These are phyloP conservation scores for Syzygium oleosum DNA, from an alignment of 345 rosid species.

Conservation along the genomic window DNA sequence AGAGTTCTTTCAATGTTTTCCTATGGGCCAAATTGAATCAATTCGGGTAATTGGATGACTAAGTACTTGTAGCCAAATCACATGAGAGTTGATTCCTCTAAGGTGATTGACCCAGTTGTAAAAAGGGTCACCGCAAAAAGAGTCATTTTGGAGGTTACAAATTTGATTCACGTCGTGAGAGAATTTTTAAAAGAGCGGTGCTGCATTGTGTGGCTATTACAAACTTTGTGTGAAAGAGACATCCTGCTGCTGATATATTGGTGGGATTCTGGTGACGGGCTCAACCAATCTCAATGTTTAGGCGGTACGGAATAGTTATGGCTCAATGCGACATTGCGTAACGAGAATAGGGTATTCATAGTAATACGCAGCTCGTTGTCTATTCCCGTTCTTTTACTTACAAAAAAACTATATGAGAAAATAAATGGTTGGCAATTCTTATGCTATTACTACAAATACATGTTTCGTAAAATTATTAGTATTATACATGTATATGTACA, in stretches of 20 bases:
- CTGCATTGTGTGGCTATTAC: fast-evolving
- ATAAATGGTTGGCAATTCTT: no score
- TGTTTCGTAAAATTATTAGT: no score
- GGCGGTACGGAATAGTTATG: fast-evolving
- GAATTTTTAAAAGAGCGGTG: fast-evolving
- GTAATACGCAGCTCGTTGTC: no score
- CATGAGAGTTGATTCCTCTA: not conserved
- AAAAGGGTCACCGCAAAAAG: not conserved
- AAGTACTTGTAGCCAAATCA: not conserved
- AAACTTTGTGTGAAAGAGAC: not conserved
- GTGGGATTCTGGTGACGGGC: not conserved
- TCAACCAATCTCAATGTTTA: not conserved
- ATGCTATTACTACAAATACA: no score
- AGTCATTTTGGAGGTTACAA: no score
- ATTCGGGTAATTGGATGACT: not conserved
- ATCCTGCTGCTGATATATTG: not conserved
- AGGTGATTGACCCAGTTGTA: not conserved
- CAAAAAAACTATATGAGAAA: no score
- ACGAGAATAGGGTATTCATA: no score
- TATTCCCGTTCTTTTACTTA: no score
- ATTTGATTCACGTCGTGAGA: fast-evolving
- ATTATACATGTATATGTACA: no score
- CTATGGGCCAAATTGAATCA: not conserved
- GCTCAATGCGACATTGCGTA: not conserved
- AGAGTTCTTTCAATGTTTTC: not conserved